Evolutionary conservation across 2,329 filamentous ascomycete species (phyloP), one percentile per base, ranked within the genome.

Genomic region (Phialophora expanda): DNA sequence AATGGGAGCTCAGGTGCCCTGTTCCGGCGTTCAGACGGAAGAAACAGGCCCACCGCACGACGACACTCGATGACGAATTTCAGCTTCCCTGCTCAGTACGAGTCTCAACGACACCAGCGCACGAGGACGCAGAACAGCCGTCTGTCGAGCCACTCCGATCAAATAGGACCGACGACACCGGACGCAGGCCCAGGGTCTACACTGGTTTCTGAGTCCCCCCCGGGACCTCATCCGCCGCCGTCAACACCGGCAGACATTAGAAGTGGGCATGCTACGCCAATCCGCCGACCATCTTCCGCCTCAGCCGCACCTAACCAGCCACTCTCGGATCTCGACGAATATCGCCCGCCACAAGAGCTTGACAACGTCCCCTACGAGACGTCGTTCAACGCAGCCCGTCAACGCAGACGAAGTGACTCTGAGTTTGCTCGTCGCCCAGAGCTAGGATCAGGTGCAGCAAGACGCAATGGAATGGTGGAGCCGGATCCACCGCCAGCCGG

Each of bases 401-500:
- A 85, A 71, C 82, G 85, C 69, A 81, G 84, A 65, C 78, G 85
- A 69, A 87, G 85, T 71, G 85, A 88, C 73, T 86, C 85, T 4
- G 85, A 87, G 71, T 86, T 83, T 71, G 80, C 81, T 66, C 79
- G 81, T 66, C 78, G 87, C 78, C 76, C 83, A 75, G 76, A 87
- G 65, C 75, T 88, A 65, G 86, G 87, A 3, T 85, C 87, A 34
- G 87, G 87, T 56, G 84, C 87, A 26, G 83, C 86, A 11, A 81
- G 87, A 38, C 82, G 87, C 51, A 88, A 89, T 73, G 87, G 87
- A 22, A 84, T 89, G 20, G 87, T 89, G 67, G 85, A 86, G 67
- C 85, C 87, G 24, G 83, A 86, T 64, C 80, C 82, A 54, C 75
- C 79, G 62, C 74, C 78, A 9, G 77, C 78, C 50, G 78, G 80